phyloP scores from a whole-genome alignment of 495 filamentous ascomycete genomes.

The Polyplosphaeria fusca region DNA sequence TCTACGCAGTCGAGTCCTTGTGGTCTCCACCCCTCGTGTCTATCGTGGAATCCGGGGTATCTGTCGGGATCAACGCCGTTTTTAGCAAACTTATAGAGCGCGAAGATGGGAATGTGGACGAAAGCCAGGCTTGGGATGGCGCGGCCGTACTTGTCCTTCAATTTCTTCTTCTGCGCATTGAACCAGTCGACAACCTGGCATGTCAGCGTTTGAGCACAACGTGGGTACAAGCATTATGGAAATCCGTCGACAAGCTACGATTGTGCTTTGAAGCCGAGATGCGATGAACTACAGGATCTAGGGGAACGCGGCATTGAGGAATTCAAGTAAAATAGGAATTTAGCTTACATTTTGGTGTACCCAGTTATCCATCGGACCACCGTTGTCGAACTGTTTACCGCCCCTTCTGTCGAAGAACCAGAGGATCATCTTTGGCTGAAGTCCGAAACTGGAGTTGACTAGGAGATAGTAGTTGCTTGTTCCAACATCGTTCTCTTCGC shows the following conservation, averaged over 20 bases:
- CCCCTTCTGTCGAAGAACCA: conserved; percentile 77
- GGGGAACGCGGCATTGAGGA: no score
- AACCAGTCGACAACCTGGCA: conserved; percentile 61
- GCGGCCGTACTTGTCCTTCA: conserved; percentile 44
- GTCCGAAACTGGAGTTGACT: conserved; percentile 43
- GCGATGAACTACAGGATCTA: no score
- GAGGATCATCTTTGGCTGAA: conserved; percentile 53
- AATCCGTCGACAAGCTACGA: no score
- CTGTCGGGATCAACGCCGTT: conserved; percentile 39
- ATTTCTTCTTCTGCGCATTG: conserved; percentile 43
- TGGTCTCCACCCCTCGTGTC: conserved; percentile 53
- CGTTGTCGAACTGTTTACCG: conserved; percentile 52
- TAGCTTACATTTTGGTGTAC: conserved; percentile 32
- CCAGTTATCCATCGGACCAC: conserved; percentile 42
- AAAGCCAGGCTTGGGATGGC: conserved; percentile 65
- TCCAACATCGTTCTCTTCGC: conserved; percentile 46
- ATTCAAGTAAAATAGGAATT: no score
- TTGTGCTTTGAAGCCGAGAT: no score
- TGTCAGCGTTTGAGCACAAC: neutral
- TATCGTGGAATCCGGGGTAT: conserved; percentile 66
- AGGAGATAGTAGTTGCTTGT: conserved; percentile 68
- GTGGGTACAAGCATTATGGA: neutral
- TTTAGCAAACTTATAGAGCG: conserved; percentile 48
- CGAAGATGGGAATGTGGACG: conserved; percentile 67
- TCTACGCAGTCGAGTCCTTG: conserved; percentile 45